Evolutionary conservation across 176 grass and related monocot genomes (phyloP), one percentile per base, ranked within the genome.

Genomic region (Oryza meyeriana): DNA sequence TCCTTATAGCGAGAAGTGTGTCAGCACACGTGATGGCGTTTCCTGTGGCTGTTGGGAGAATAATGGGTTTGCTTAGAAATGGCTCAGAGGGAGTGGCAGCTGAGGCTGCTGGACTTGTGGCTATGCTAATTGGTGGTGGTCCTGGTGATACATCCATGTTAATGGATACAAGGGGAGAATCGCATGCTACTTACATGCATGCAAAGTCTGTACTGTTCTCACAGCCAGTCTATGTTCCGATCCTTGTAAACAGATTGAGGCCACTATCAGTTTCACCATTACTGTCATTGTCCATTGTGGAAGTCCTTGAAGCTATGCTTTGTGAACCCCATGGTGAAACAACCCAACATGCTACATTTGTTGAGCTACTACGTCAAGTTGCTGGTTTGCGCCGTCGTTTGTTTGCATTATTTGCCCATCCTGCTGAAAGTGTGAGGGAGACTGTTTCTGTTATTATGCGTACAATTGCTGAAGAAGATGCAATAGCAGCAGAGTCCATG

Each of bases 401-500:
- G 73, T 99, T 99, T 89, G 93, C 91, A 82, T 86, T 99, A 77
- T 99, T 99, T 93, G 96, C 90, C 27, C 96, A 99, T 64, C 91
- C 96, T 74, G 89, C 96, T 84, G 96, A 95, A 89, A 93, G 88
- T 81, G 96, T 99, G 59, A 88, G 96, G 76, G 96, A 99, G 84
- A 99, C 89, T 24, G 84, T 99, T 72, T 92, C 96, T 74, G 96
- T 99, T 84, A 95, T 99, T 58, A 99, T 99, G 96, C 92, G 92
- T 64, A 99, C 96, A 75, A 99, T 99, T 87, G 96, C 96, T 7
- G 96, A 95, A 83, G 96, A 99, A 87, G 96, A 99, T 85, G 96
- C 96, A 40, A 99, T 99, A 86, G 96, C 96, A 81, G 96, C 96
- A 69, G 96, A 99, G 81, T 99, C 96, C 65, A 99, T 99, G 96